Evolutionary conservation across 805 yeast species (phyloP), one percentile per base, ranked within the genome.

Genomic region (Pichia ethanolica): DNA sequence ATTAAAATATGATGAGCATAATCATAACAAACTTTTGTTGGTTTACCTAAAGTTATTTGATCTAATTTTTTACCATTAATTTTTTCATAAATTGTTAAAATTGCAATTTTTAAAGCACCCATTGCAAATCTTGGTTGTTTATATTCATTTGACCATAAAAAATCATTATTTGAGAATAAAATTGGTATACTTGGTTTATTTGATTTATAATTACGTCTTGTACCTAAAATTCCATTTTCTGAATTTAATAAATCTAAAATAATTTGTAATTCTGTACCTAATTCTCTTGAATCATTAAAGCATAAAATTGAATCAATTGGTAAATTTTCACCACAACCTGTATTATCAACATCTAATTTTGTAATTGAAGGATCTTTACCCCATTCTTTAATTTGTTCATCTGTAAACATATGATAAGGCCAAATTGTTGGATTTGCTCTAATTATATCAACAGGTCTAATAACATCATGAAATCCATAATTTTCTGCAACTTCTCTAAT

Each of bases 81-180:
- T 20, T 59, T 56, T 25, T 58, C 52, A 59, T 86, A 86, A 41
- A 89, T 65, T 5, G 77, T 68, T 59, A 86, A 84, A 5, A 85
- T 67, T 41, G 78, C 68, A 46, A 78, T 74, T 53, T 91, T 72
- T 59, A 86, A 83, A 1, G 91, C 95, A 28, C 97, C 97, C 68
- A 89, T 96, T 7, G 97, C 97, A 60, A 88, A 86, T 48, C 97
- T 74, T 26, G 95, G 88, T 48, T 83, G 67, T 13, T 63, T 66
- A 64, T 83, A 90, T 59, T 83, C 89, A 60, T 86, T 89, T 14
- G 96, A 87, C 96, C 96, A 90, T 35, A 85, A 60, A 59, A 87
- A 77, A 66, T 90, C 97, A 86, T 82, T 3, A 93, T 95, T 1
- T 85, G 71, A 1, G 78, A 68, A 40, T 88, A 90, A 11, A 65